Evolutionary conservation across 192 early-diverging fungal species (phyloP), one percentile per base, ranked within the genome.

Genomic region (Pilobolus umbonatus): DNA sequence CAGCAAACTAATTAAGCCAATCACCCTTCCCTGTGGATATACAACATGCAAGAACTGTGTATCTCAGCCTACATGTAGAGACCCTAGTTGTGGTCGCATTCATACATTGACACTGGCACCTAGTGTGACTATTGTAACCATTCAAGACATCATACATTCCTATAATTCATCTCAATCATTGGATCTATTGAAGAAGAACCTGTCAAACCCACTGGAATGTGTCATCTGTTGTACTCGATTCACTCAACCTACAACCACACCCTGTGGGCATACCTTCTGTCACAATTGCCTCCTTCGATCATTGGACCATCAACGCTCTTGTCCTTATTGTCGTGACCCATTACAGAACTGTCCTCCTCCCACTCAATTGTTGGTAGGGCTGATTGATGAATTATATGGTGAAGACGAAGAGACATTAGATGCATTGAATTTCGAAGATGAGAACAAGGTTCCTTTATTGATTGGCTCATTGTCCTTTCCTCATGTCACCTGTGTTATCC

Each of bases 181-280:
- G 26, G 30, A 68, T 40, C 25, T 22, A 15, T 19, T 65, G n/a
- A 42, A 48, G 14, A 19, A 45, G 2, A 24, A 15, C 4, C 43
- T 71, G 2, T 44, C 31, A 4, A 32, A 15, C 8, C 30, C 43
- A 15, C 51, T 80, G 12, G 87, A 85, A 62, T 89, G 87, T 59
- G 67, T 71, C 9, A 67, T 89, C 17, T 89, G 87, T 60, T 75
- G 60, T 34, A 51, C 59, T 10, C 54, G 77, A 11, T 70, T 85
- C 53, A 38, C 57, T 22, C 69, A 81, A n/a, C 85, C 87, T 3
- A 61, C 86, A 10, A 86, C 84, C 0, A 75, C 78, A 14, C 73
- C 72, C 3, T 89, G 87, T 44, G 87, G 87, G 0, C 87, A 89
- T 61, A 82, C 78, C n/a, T 76, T 76, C 46, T 89, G 87, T 60